phyloP scores from a whole-genome alignment of 148 eudicot species.

The Pouteria glomerata region DNA sequence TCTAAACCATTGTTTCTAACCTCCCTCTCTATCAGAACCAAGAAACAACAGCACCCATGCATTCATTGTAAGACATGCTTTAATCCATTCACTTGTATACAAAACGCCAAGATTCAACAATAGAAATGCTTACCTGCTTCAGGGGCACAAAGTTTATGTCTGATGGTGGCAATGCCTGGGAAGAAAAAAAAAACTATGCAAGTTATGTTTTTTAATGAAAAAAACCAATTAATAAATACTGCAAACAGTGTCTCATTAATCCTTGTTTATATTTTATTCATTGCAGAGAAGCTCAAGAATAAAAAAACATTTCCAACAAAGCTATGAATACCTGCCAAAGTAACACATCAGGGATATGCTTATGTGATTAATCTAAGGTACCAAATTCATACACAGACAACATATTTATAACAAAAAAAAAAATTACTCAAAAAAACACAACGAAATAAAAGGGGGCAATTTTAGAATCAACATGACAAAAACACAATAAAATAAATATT shows the following conservation, averaged over 20 bases:
- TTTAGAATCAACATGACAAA: neutral
- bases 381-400: no score
- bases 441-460: neutral
- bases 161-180: slow-evolving; percentile 75
- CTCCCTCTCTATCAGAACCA: neutral
- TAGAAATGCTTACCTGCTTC: slow-evolving; percentile 59
- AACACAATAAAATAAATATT: no score
- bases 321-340: neutral
- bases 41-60: neutral
- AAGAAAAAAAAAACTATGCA: slow-evolving; percentile 16
- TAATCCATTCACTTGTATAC: neutral
- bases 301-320: neutral
- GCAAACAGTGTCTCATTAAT: neutral
- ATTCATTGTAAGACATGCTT: neutral
- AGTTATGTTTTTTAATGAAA: no score
- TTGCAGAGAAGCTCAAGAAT: neutral
- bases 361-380: neutral
- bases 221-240: slow-evolving; percentile 9
- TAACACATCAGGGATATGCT: neutral
- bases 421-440: neutral
- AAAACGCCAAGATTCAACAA: slow-evolving; percentile 4
- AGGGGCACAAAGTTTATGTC: slow-evolving; percentile 73
- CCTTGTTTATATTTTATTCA: neutral
- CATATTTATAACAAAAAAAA: neutral
- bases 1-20: neutral